Evolutionary conservation across 2,329 filamentous ascomycete genomes (phyloP).

Genomic region (Penicillium oxalicum): DNA sequence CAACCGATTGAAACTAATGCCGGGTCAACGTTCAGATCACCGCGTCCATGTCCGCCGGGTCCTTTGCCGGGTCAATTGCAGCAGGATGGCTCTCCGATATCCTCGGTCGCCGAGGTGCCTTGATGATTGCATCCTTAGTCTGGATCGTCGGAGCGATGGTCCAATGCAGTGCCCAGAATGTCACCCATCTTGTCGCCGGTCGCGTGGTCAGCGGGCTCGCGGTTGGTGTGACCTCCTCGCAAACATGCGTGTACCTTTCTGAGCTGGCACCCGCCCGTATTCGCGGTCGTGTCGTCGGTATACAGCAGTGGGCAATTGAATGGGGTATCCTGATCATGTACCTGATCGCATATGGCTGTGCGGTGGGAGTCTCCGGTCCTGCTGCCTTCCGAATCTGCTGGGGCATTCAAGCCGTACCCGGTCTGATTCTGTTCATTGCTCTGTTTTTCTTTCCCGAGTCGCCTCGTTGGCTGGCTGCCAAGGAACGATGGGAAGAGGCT

Average conservation of each 20-base stretch:
- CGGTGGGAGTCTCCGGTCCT: conserved; percentile 30
- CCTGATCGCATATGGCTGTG: conserved; percentile 37
- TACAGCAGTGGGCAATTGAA: conserved; percentile 43
- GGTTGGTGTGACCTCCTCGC: conserved; percentile 41
- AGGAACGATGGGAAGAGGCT: conserved; percentile 53
- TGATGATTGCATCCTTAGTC: conserved; percentile 23
- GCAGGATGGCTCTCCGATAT: conserved; percentile 22
- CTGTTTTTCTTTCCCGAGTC: conserved; percentile 55
- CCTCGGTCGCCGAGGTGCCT: conserved; percentile 19
- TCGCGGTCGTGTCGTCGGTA: conserved; percentile 39
- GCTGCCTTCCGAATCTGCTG: conserved; percentile 55
- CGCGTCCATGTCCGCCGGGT: conserved; percentile 46
- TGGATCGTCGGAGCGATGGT: conserved; percentile 25
- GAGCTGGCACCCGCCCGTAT: conserved; percentile 40
- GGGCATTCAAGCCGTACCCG: conserved; percentile 58
- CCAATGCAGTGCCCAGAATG: conserved; percentile 24
- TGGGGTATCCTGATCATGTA: conserved; percentile 44
- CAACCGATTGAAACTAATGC: background rate
- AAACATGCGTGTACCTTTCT: conserved; percentile 41
- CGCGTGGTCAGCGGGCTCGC: conserved; percentile 24
- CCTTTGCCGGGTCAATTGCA: conserved; percentile 18
- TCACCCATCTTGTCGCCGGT: conserved; percentile 21
- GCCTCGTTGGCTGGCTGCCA: conserved; percentile 55
- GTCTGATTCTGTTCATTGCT: conserved; percentile 50
- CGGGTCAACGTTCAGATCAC: conserved; percentile 55